Conservation (phyloP, 345 rosid genomes). For the Orychophragmus violaceus region DNA sequence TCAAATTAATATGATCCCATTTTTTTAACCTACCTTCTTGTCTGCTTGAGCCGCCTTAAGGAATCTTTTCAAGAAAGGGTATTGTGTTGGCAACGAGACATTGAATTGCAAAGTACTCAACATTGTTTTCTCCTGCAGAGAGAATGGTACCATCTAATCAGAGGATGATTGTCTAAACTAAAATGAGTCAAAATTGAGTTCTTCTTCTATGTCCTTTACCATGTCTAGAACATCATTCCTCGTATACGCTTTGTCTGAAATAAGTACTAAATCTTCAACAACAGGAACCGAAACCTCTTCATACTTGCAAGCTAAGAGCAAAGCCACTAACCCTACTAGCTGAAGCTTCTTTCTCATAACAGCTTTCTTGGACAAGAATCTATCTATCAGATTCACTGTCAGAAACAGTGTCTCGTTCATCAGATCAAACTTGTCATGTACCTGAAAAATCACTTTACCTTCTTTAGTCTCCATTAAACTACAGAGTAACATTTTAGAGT, state of each 20-base stretch:
- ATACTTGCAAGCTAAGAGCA: constrained; percentile 72
- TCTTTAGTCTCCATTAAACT: no score
- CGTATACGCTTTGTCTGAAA: constrained; percentile 44
- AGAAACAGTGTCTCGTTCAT: no score
- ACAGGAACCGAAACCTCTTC: constrained; percentile 53
- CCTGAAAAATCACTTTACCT: constrained; percentile 34
- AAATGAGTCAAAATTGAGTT: no score
- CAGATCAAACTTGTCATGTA: constrained; percentile 59
- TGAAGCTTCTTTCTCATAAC: no score
- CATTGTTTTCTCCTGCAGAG: constrained; percentile 59
- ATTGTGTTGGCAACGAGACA: constrained; percentile 75
- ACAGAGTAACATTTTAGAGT: no score
- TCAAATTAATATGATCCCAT: no score
- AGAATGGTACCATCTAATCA: no score
- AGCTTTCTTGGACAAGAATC: constrained; percentile 38
- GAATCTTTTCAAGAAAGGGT: no score
- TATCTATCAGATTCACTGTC: constrained; percentile 51
- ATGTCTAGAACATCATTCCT: constrained; percentile 43
- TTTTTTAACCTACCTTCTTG: no score
- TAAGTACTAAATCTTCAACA: constrained; percentile 45
- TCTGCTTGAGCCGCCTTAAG: constrained; percentile 86
- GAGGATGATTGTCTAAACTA: no score
- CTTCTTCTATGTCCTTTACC: no score
- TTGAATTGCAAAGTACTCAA: constrained; percentile 68
- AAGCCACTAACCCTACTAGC: constrained; percentile 56